These are phyloP conservation scores for Dactylellina parvicollis DNA, from an alignment of 2,329 filamentous ascomycete species.

Conservation along the genomic window DNA sequence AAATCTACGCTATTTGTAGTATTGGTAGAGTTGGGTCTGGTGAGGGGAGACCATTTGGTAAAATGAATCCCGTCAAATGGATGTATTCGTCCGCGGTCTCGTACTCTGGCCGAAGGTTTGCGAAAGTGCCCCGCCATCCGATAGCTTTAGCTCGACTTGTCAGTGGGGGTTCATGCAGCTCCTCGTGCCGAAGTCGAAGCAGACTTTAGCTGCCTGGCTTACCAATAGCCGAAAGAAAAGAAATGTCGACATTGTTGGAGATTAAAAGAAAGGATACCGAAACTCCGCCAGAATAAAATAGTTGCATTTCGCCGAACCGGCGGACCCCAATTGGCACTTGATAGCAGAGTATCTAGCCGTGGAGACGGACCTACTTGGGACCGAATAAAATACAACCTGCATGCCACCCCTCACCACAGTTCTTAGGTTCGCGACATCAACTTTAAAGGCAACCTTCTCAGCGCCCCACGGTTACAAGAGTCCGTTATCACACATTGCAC, in stretches of 20 bases:
- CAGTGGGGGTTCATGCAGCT: constrained; percentile 22
- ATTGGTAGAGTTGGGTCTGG: no score
- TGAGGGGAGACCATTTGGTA: no score
- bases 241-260: constrained; percentile 29
- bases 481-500: not conserved
- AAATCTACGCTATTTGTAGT: no score
- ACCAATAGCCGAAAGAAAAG: constrained; percentile 21
- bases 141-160: no score
- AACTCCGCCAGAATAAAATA: no score
- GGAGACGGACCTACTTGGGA: not conserved
- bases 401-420: constrained; percentile 33
- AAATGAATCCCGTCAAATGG: no score
- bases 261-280: no score
- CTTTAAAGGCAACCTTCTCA: constrained; percentile 1
- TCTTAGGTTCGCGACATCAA: constrained; percentile 38
- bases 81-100: constrained; percentile 25
- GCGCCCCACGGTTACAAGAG: not conserved
- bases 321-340: not conserved
- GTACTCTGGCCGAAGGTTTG: no score
- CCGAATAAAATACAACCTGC: constrained; percentile 23
- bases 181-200: constrained; percentile 38
- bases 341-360: no score
- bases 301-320: constrained; percentile 32
- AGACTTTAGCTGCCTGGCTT: constrained; percentile 8
- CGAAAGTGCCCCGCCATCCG: not conserved